Conservation (phyloP, 352 stramenopile species). For the Phytophthora sansomeana region DNA sequence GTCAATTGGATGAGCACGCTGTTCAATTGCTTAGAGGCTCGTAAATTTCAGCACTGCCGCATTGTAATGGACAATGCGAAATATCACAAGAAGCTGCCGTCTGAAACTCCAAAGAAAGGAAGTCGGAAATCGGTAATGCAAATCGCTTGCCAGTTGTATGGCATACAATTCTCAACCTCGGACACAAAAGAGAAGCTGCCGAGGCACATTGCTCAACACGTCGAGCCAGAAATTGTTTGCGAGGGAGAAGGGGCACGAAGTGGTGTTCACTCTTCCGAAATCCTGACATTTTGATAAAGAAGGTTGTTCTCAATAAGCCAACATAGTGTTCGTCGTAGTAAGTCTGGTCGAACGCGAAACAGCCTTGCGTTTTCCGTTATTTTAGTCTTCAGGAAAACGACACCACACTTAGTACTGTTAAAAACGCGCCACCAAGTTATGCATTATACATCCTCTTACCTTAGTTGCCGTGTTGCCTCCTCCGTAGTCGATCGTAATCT, state of each 20-base stretch:
- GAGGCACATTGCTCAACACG: background rate
- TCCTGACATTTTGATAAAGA: background rate
- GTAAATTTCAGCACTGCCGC: background rate
- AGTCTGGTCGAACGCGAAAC: background rate
- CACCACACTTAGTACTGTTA: too few relatives aligned
- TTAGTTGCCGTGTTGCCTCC: too few relatives aligned
- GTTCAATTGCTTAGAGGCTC: background rate
- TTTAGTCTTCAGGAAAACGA: too few relatives aligned
- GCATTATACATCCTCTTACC: too few relatives aligned
- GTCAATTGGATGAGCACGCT: background rate
- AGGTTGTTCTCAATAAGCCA: background rate
- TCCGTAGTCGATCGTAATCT: too few relatives aligned
- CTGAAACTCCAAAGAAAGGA: background rate
- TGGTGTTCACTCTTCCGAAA: conserved; percentile 6
- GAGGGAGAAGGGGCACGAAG: background rate
- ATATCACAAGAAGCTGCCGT: background rate
- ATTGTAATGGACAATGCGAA: conserved; percentile 4
- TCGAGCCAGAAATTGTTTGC: background rate
- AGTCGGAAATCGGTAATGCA: background rate
- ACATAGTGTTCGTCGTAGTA: background rate
- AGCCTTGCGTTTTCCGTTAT: too few relatives aligned
- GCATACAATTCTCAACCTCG: background rate
- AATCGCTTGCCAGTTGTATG: background rate
- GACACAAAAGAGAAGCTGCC: background rate
- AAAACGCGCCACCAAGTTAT: too few relatives aligned